Evolutionary conservation across 2,329 filamentous ascomycete genomes (phyloP).

Genomic region (Cytospora schulzeri): DNA sequence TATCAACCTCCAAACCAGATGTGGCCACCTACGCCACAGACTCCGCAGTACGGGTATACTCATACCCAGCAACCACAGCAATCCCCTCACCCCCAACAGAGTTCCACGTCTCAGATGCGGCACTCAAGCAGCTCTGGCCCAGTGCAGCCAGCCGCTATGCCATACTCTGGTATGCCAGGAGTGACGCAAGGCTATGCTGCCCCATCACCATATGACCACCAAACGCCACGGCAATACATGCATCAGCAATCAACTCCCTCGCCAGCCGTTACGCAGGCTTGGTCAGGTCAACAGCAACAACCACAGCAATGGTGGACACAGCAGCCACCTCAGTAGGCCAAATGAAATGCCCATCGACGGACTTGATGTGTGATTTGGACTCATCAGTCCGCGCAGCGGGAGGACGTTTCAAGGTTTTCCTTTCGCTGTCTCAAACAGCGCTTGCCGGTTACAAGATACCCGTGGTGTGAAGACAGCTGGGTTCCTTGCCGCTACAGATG

Average conservation of each 20-base stretch:
- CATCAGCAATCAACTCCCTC: constrained; percentile 58
- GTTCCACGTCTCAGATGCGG: constrained; percentile 62
- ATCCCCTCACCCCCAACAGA: constrained; percentile 56
- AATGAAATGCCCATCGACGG: not conserved
- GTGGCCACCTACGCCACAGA: constrained; percentile 69
- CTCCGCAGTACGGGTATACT: constrained; percentile 58
- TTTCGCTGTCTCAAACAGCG: not conserved
- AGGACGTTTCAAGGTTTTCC: not conserved
- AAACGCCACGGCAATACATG: constrained; percentile 69
- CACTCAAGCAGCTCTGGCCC: constrained; percentile 56
- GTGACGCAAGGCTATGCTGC: constrained; percentile 60
- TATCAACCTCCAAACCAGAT: constrained; percentile 64
- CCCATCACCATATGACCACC: constrained; percentile 62
- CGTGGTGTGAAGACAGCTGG: not conserved
- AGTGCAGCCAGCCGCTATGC: constrained; percentile 58
- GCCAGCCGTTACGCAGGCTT: constrained; percentile 54
- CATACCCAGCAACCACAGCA: constrained; percentile 55
- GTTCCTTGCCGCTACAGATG: not conserved
- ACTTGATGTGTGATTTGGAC: not conserved
- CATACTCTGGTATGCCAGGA: constrained; percentile 64
- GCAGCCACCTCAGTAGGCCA: constrained; percentile 46
- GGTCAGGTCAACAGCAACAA: constrained; percentile 64
- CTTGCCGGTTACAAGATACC: not conserved
- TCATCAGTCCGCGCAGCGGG: not conserved
- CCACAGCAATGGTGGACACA: constrained; percentile 60